These are phyloP conservation scores for Yarrowia hollandica DNA, from an alignment of 805 yeast species.

Conservation along the genomic window DNA sequence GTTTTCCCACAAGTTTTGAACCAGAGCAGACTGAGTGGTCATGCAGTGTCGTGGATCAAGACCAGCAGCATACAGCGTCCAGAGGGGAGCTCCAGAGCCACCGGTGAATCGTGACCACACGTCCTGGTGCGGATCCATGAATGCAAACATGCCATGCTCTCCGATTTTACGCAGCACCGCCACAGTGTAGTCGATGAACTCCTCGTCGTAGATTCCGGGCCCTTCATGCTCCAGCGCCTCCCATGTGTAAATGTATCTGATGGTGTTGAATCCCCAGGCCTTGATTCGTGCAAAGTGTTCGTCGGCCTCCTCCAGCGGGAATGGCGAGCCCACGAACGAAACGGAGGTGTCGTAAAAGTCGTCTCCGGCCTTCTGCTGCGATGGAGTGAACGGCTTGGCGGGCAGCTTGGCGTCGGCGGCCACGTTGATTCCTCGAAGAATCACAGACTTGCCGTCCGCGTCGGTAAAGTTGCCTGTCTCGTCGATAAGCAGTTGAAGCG, in stretches of 20 bases:
- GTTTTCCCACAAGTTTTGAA: constrained; percentile 58
- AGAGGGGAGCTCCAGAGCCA: constrained; percentile 91
- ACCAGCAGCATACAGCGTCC: constrained; percentile 91
- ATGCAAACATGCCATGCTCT: constrained; percentile 67
- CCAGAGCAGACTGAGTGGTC: constrained; percentile 69
- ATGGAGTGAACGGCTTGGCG: constrained; percentile 46
- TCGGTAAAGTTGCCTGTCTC: constrained; percentile 59
- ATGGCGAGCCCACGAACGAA: constrained; percentile 82
- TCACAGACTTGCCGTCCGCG: constrained; percentile 56
- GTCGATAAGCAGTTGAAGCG: constrained; percentile 28
- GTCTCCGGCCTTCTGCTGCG: constrained; percentile 38
- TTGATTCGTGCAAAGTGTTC: constrained; percentile 69
- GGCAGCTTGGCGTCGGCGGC: constrained; percentile 79
- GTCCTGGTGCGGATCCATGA: constrained; percentile 90
- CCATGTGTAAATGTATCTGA: constrained; percentile 82
- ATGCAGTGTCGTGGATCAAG: constrained; percentile 70
- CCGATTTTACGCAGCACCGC: constrained; percentile 58
- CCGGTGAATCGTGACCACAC: constrained; percentile 89
- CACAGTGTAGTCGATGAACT: constrained; percentile 68
- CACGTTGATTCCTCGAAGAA: constrained; percentile 76
- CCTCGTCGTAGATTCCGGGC: constrained; percentile 79
- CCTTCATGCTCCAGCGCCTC: constrained; percentile 89
- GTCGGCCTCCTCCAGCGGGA: constrained; percentile 70
- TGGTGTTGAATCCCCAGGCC: constrained; percentile 76
- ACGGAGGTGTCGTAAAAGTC: constrained; percentile 70